A percentile compares a stretch with the other conserved stretches of the same genome.
These are phyloP conservation scores for Tephrocybe sp. DNA, from an alignment of 768 basidiomycete genomes.

Conservation along the genomic window DNA sequence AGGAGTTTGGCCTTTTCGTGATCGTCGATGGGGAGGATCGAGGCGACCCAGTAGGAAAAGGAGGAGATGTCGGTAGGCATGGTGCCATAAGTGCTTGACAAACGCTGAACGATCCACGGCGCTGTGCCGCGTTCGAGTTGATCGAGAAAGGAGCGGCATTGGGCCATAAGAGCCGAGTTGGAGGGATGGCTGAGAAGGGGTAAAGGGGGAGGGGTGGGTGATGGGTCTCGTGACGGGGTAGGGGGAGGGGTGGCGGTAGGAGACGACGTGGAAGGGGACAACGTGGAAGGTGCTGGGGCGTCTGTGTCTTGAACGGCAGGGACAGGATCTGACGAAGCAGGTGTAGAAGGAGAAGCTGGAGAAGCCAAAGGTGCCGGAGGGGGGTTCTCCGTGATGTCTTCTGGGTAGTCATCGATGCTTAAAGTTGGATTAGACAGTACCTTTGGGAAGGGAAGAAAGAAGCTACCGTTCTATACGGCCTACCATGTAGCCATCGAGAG, in stretches of 20 bases:
- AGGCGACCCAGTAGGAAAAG: constrained; percentile 90
- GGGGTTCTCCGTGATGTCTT: constrained; percentile 36
- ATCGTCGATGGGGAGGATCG: constrained; percentile 89
- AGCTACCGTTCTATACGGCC: constrained; percentile 68
- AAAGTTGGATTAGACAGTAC: no score
- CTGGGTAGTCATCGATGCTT: constrained; percentile 28
- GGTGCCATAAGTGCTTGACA: constrained; percentile 75
- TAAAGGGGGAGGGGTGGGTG: constrained; percentile 13
- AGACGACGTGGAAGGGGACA: neutral
- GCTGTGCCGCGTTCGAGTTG: constrained; percentile 64
- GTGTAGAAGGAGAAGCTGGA: constrained; percentile 6
- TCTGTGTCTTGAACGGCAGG: neutral
- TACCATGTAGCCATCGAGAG: constrained; percentile 88
- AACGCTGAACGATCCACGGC: constrained; percentile 91
- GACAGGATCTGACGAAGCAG: constrained; percentile 9
- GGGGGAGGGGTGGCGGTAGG: constrained; percentile 7
- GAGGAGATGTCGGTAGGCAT: constrained; percentile 71
- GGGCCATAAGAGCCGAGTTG: constrained; percentile 54
- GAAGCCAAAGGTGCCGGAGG: constrained; percentile 18
- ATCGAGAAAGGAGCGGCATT: constrained; percentile 44
- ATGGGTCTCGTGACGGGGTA: constrained; percentile 5
- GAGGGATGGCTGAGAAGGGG: constrained; percentile 26
- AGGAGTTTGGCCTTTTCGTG: constrained; percentile 85
- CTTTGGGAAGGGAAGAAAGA: no score
- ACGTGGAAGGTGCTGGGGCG: neutral